These are phyloP conservation scores for Arthonia radiata DNA, from an alignment of 495 filamentous ascomycete species.

Conservation along the genomic window DNA sequence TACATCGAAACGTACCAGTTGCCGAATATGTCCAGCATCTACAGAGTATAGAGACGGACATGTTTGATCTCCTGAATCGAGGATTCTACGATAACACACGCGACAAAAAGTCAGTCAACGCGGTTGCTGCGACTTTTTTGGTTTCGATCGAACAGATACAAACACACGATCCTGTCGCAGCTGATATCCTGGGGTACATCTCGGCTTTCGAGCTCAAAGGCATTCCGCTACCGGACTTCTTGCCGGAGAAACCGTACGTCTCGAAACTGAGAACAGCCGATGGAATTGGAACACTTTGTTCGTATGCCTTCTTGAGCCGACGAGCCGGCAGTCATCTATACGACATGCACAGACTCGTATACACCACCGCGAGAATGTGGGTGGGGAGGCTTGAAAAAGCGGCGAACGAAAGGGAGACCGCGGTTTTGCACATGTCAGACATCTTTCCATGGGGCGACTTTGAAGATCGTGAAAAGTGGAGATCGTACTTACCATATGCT, in stretches of 20 bases:
- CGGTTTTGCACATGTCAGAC: no score
- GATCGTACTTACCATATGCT: no score
- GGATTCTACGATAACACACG: conserved; percentile 24
- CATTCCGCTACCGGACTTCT: conserved; percentile 18
- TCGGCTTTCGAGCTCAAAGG: conserved; percentile 18
- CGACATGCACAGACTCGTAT: conserved; percentile 24
- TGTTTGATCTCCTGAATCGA: conserved; percentile 19
- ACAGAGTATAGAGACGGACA: conserved; percentile 15
- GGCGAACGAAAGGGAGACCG: no score
- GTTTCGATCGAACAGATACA: conserved; percentile 26
- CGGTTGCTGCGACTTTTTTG: conserved; percentile 29
- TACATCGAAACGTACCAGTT: conserved; percentile 15
- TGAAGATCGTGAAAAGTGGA: no score
- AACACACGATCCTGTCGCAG: conserved; percentile 9
- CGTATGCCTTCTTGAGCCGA: conserved; percentile 13
- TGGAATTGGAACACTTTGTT: conserved; percentile 14
- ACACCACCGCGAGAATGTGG: no score
- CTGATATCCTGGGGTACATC: conserved; percentile 19
- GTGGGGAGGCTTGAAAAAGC: no score
- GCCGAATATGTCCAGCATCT: conserved; percentile 20
- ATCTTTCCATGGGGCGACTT: no score
- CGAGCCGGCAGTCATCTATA: conserved; percentile 5
- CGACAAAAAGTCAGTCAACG: conserved; percentile 20
- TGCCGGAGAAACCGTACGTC: conserved; percentile 5
- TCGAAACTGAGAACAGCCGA: conserved; percentile 5